Evolutionary conservation across 108 stramenopile genomes (phyloP).

Genomic region (Cyclotella cryptica): DNA sequence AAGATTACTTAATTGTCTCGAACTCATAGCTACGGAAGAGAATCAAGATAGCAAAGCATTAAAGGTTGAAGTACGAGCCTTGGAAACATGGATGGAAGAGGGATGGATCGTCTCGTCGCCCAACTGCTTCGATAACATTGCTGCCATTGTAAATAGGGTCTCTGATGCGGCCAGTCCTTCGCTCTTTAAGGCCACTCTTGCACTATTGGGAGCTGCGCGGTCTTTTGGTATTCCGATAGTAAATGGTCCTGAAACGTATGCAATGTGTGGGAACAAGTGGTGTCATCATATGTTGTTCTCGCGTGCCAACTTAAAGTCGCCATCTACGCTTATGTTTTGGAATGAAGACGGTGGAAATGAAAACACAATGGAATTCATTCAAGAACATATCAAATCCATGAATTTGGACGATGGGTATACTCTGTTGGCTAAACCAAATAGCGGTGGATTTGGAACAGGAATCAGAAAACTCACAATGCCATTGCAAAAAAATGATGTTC

Average conservation of each 20-base stretch:
- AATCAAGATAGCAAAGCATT: not conserved
- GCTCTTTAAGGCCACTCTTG: slow-evolving; percentile 1
- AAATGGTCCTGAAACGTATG: not conserved
- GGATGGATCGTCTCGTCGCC: not conserved
- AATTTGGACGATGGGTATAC: not conserved
- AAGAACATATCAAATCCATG: not conserved
- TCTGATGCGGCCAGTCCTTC: slow-evolving; percentile 9
- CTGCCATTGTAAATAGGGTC: slow-evolving; percentile 3
- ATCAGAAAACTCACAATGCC: not conserved
- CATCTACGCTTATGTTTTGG: not conserved
- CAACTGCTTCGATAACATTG: slow-evolving; percentile 1
- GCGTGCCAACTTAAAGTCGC: not conserved
- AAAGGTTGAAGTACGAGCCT: not conserved
- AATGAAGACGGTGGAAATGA: not conserved
- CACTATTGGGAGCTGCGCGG: not conserved
- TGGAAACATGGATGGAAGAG: slow-evolving; percentile 12
- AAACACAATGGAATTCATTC: not conserved
- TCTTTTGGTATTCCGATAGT: not conserved
- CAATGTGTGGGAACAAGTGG: slow-evolving; percentile 10
- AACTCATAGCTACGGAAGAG: not conserved
- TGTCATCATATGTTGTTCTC: slow-evolving; percentile 4
- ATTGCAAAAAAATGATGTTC: not conserved
- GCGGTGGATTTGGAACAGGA: slow-evolving; percentile 3
- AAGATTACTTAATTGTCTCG: not conserved
- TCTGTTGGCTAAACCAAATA: not conserved